Evolutionary conservation across 2,329 filamentous ascomycete genomes (phyloP), one percentile per base, ranked within the genome.

Genomic region (Alternaria consortialis): DNA sequence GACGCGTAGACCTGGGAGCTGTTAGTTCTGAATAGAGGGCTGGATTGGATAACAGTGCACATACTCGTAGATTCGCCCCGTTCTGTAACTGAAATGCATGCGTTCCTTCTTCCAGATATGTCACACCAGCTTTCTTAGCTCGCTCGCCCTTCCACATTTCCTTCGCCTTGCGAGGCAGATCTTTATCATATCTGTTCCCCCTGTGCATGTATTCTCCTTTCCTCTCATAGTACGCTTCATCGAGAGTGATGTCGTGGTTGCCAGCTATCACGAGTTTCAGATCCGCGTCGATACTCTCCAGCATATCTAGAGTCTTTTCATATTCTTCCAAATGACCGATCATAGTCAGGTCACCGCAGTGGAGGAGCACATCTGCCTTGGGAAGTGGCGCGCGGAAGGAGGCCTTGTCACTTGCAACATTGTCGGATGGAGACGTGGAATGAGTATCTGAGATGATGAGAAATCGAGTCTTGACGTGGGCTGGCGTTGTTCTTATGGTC

Each of bases 231-330:
- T 83, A 86, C 1, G 75, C 73, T 39, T 80, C 77, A 63, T 90
- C 86, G 1, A 89, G 80, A 4, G 83, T 84, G 43, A 87, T 64
- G 23, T 66, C 64, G 74, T 90, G 87, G 68, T 89, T 89, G 0
- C 87, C 87, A 0, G 87, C 84, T 60, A 90, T 88, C 20, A 89
- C 83, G 25, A 90, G 78, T 68, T 89, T 90, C 5, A 89, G 73
- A 8, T 83, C 81, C 2, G 86, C 86, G 13, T 84, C 76, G 36
- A 86, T 81, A 1, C 68, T 66, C 12, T 76, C 73, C 7, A 89
- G 78, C 75, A 86, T 80, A 5, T 79, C 68, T 13, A 87, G 67
- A 2, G 83, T 81, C 11, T 68, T 61, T 31, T 80, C 68, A 67
- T 87, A 85, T 68, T 88, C 84, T 13, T 72, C 42, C 11, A 80